Conservation (phyloP, 192 early-diverging fungal species). For the Tieghemiomyces parasiticus region DNA sequence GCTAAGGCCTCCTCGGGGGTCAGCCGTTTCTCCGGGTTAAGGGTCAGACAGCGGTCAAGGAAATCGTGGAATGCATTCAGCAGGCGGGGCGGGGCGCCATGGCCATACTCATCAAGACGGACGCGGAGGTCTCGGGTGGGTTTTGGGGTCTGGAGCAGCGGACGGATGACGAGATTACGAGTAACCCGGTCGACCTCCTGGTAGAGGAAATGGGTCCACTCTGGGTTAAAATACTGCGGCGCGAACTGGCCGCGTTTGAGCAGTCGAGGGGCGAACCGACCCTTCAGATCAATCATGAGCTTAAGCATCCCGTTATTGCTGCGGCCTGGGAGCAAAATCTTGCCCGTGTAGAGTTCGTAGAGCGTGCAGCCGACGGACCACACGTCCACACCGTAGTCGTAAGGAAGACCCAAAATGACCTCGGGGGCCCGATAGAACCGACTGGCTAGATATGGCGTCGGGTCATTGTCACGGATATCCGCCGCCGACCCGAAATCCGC, state of each 20-base stretch:
- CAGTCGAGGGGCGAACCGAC: conserved; percentile 71
- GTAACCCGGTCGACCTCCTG: conserved; percentile 45
- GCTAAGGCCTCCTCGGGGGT: conserved; percentile 68
- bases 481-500: conserved; percentile 91
- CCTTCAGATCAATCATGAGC: conserved; percentile 87
- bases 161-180: conserved; percentile 50
- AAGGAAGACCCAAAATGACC: conserved; percentile 82
- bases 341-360: conserved; percentile 91
- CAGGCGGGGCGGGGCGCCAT: conserved; percentile 30
- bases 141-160: conserved; percentile 38
- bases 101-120: conserved; percentile 30
- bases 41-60: conserved; percentile 63
- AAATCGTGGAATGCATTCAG: conserved; percentile 63
- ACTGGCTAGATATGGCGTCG: conserved; percentile 90
- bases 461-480: conserved; percentile 75
- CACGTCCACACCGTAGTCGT: conserved; percentile 80
- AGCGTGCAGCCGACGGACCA: conserved; percentile 93
- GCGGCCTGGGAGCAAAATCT: conserved; percentile 85
- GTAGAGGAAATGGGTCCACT: conserved; percentile 40
- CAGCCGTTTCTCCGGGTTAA: conserved; percentile 83
- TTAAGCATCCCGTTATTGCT: conserved; percentile 95
- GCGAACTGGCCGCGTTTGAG: conserved; percentile 71
- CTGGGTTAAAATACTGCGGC: conserved; percentile 76
- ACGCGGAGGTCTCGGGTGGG: conserved; percentile 55
- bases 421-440: conserved; percentile 96